These are phyloP conservation scores for Amanita polypyramis DNA, from an alignment of 768 basidiomycete species.

Conservation along the genomic window DNA sequence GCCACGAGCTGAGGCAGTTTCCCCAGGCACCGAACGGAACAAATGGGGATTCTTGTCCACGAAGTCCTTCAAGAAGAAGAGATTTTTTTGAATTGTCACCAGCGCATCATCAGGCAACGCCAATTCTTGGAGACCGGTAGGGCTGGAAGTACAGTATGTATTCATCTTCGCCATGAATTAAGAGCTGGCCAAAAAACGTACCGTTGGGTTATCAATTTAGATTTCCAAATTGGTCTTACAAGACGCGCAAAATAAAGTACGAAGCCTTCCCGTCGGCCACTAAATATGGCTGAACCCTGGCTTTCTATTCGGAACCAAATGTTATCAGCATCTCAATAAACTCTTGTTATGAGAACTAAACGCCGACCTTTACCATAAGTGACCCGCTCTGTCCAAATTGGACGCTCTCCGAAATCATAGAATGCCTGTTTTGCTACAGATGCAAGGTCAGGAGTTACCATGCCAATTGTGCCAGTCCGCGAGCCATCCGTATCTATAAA, in stretches of 20 bases:
- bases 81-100: slow-evolving; percentile 67
- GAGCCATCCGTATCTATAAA: slow-evolving; percentile 56
- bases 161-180: background rate
- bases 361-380: slow-evolving; percentile 65
- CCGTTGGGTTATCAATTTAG: slow-evolving; percentile 60
- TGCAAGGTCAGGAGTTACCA: slow-evolving; percentile 50
- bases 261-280: slow-evolving; percentile 82
- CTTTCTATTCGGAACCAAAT: slow-evolving; percentile 28
- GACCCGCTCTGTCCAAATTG: slow-evolving; percentile 70
- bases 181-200: slow-evolving; percentile 19
- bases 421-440: slow-evolving; percentile 76
- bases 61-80: slow-evolving; percentile 67
- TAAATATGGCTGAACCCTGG: slow-evolving; percentile 69
- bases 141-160: slow-evolving; percentile 4
- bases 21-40: slow-evolving; percentile 74
- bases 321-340: slow-evolving; percentile 19
- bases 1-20: slow-evolving; percentile 46
- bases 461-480: slow-evolving; percentile 34
- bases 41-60: slow-evolving; percentile 75
- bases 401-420: slow-evolving; percentile 78
- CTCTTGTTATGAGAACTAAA: background rate
- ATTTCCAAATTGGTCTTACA: slow-evolving; percentile 80
- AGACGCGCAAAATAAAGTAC: slow-evolving; percentile 81
- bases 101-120: slow-evolving; percentile 54
- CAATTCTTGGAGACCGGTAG: slow-evolving; percentile 38